Evolutionary conservation across 2,329 filamentous ascomycete species (phyloP), one percentile per base, ranked within the genome.

Genomic region (Fusarium vanettenii): DNA sequence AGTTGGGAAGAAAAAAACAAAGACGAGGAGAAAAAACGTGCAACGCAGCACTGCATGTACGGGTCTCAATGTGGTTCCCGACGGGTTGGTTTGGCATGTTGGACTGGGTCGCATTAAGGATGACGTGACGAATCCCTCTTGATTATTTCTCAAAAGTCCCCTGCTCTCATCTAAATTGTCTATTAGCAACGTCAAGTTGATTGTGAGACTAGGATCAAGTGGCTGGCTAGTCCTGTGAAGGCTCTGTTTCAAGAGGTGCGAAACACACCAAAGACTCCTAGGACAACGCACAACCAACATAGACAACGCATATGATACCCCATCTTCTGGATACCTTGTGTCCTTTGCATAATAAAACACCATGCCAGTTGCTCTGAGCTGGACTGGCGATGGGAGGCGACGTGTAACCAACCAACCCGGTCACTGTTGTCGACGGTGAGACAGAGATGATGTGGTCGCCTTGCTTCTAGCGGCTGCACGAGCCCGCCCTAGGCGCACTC

Each of bases 381-480:
- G 65, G 61, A 73, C 69, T 70, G 64, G 63, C 52, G 72, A 73
- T 60, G 43, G 39, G 37, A 50, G 63, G 63, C 66, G 48, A 75
- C 69, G 69, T 75, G 69, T 70, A 70, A 66, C 69, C 66, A 62
- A 57, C 43, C 55, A 62, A 60, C 59, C 62, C 14, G 8, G 20
- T 27, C 33, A 45, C 20, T 55, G 39, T 57, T 31, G 60, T 48
- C 18, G 39, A 63, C 33, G 22, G 67, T 76, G 56, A 76, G 71
- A 76, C 71, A 72, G 25, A 72, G 43, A 60, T 65, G 61, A 69
- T 65, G 66, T 60, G 60, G 66, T 60, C 60, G 60, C 57, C 64
- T 52, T 45, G 9, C 35, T 50, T 61, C 50, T 66, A 66, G 56
- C 41, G 18, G 25, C 56, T 55, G 37, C 64, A 66, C 27, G 27